Percentiles rank a stretch among this genome's conserved stretches.
These are phyloP conservation scores for Brettanomyces bruxellensis DNA, from an alignment of 805 yeast genomes.

Conservation along the genomic window DNA sequence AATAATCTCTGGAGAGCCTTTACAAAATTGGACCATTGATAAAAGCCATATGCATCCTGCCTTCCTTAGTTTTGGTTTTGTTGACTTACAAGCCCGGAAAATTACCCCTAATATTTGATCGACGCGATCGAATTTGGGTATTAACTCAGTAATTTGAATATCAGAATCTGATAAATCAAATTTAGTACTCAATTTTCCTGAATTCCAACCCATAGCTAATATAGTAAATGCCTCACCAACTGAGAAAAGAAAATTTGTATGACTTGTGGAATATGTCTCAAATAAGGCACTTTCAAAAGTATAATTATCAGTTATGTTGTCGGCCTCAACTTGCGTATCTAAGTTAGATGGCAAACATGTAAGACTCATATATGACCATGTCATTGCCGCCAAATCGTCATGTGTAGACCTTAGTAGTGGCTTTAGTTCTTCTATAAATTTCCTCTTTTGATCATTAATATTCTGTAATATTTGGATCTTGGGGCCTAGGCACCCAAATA, in stretches of 20 bases:
- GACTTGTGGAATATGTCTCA: constrained; percentile 56
- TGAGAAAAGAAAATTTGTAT: constrained; percentile 65
- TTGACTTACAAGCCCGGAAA: constrained; percentile 43
- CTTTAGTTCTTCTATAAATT: constrained; percentile 23
- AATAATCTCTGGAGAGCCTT: constrained; percentile 32
- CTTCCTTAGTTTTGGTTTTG: constrained; percentile 68
- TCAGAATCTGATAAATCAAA: constrained; percentile 42
- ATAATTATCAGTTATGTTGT: constrained; percentile 13
- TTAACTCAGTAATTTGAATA: constrained; percentile 4
- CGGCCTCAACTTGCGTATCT: constrained; percentile 4
- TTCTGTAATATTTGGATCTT: constrained; percentile 9
- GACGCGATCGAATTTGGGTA: constrained; percentile 7
- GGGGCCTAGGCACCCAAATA: constrained; percentile 40
- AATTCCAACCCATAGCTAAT: constrained; percentile 67
- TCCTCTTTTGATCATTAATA: constrained; percentile 13
- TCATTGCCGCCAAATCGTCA: constrained; percentile 50
- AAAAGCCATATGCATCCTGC: constrained; percentile 83
- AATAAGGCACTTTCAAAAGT: constrained; percentile 37
- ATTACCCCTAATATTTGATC: constrained; percentile 36
- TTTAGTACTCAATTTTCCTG: constrained; percentile 41
- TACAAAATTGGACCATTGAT: constrained; percentile 69
- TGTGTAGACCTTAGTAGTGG: constrained; percentile 37
- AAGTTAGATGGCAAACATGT: constrained; percentile 15
- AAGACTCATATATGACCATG: constrained; percentile 49
- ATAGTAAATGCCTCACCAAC: constrained; percentile 79